These are phyloP conservation scores for Macadamia integrifolia DNA, from an alignment of 164 flowering plant species.

Conservation along the genomic window DNA sequence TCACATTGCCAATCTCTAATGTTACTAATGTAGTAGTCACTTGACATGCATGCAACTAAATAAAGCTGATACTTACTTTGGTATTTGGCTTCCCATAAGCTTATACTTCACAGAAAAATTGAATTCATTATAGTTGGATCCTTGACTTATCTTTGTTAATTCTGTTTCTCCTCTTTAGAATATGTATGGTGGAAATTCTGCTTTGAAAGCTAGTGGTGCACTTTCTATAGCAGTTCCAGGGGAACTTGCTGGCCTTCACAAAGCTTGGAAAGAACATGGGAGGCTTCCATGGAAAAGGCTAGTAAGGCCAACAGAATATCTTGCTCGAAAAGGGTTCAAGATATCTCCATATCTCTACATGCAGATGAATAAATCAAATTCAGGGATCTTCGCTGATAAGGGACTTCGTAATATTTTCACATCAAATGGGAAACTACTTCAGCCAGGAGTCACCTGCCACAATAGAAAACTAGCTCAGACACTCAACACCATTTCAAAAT, in stretches of 20 bases:
- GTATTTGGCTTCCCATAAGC: not conserved
- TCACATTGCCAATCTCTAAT: too few relatives aligned
- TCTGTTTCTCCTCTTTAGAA: constrained; percentile 26
- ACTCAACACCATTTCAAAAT: constrained; percentile 23
- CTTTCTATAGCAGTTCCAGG: constrained; percentile 11
- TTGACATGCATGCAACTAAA: too few relatives aligned
- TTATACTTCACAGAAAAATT: not conserved
- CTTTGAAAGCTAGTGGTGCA: constrained; percentile 12
- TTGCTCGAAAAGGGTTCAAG: too few relatives aligned
- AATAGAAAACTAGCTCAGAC: constrained; percentile 47
- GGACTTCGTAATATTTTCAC: constrained; percentile 41
- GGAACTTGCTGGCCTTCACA: constrained; percentile 50
- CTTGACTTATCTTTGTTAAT: too few relatives aligned
- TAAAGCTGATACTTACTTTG: too few relatives aligned
- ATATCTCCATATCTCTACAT: too few relatives aligned
- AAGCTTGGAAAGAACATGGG: constrained; percentile 55
- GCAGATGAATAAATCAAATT: constrained; percentile 5
- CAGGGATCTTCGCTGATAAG: constrained; percentile 32
- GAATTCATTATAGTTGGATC: not conserved
- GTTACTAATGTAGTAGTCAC: too few relatives aligned
- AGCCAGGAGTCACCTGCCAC: constrained; percentile 30
- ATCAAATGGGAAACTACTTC: constrained; percentile 33
- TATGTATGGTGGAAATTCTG: constrained; percentile 42
- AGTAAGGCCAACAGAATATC: constrained; percentile 5
- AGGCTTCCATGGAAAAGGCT: constrained; percentile 52